Base-by-base conservation (phyloP, 2,329 filamentous ascomycete species). In the Calonectria crousiana region DNA sequence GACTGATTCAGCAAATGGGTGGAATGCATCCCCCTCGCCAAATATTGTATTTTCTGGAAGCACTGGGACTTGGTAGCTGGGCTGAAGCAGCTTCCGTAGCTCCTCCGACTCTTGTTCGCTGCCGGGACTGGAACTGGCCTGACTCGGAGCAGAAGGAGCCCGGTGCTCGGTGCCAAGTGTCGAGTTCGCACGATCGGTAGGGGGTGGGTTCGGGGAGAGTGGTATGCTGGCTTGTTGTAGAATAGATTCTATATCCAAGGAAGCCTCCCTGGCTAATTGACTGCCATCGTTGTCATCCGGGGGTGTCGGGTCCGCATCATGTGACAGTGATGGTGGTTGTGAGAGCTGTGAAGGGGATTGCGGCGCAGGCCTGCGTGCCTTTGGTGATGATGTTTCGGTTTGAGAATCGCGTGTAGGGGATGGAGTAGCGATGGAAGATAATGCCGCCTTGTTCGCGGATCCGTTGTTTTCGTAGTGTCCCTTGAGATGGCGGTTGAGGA, bases 391-490 rank as follows among this genome's bases (percentile, higher is more conserved):
- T 18, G 16, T 41, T 38, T 62, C 56, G 14, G 26, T 13, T 41
- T 62, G 56, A 41, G 36, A 20, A 41, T 62, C 56, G 8, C 18
- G 34, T 18, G 34, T 34, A n/a, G 56, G 56, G 10, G 56, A 28
- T 20, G 56, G 56, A 13, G 56, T 62, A 6, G 56, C 56, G 3
- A 62, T 41, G 18, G 52, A 32, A 34, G 52, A 26, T 18, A 56
- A 16, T 16, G 23, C n/a, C 26, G 56, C 6, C 36, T 41, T 62
- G 23, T 13, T 62, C 26, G 10, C 34, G 3, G 34, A 38, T 28
- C 56, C 56, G 41, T 62, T 62, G 32, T 62, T 41, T 41, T 62
- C 56, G 36, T 62, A 62, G 36, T 62, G 56, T 18, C 56, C 56
- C n/a, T 62, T 62, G 14, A 62, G 56, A 28, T 62, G 56, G 8